phyloP scores from a whole-genome alignment of 2,329 filamentous ascomycete species.

The Basipetospora chlamydospora region DNA sequence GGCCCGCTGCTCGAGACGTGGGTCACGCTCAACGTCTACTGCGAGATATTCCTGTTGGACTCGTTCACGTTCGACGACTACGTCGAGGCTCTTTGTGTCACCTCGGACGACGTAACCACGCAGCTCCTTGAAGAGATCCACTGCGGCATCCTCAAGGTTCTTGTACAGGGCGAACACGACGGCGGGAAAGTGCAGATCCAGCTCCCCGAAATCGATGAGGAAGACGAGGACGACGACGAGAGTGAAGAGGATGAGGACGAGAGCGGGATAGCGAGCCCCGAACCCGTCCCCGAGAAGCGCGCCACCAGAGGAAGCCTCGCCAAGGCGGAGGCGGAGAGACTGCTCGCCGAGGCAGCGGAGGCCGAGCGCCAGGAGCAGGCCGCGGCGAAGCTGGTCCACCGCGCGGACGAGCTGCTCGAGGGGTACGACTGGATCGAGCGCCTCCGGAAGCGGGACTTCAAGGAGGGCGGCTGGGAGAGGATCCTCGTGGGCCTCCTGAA shows the following conservation, averaged over 20 bases:
- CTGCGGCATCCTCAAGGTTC: constrained; percentile 75
- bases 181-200: constrained; percentile 68
- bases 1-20: constrained; percentile 78
- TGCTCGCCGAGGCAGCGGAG: constrained; percentile 45
- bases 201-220: constrained; percentile 59
- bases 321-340: constrained; percentile 59
- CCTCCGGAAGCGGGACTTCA: constrained; percentile 69
- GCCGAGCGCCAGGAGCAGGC: constrained; percentile 34
- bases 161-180: constrained; percentile 62
- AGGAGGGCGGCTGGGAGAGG: constrained; percentile 78
- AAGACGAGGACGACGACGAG: constrained; percentile 58
- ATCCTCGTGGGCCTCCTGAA: constrained; percentile 79
- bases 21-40: constrained; percentile 98
- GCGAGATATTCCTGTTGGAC: constrained; percentile 82
- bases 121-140: constrained; percentile 84
- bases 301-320: constrained; percentile 77
- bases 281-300: constrained; percentile 59
- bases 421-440: constrained; percentile 76
- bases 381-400: constrained; percentile 35
- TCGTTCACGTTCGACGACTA: constrained; percentile 98
- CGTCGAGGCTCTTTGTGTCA: constrained; percentile 69
- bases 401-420: constrained; percentile 60
- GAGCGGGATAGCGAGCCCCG: constrained; percentile 40
- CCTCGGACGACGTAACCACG: constrained; percentile 59
- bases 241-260: constrained; percentile 46